Evolutionary conservation across 371 early-diverging fungal species (phyloP).

Genomic region (Capillidium heterosporum): DNA sequence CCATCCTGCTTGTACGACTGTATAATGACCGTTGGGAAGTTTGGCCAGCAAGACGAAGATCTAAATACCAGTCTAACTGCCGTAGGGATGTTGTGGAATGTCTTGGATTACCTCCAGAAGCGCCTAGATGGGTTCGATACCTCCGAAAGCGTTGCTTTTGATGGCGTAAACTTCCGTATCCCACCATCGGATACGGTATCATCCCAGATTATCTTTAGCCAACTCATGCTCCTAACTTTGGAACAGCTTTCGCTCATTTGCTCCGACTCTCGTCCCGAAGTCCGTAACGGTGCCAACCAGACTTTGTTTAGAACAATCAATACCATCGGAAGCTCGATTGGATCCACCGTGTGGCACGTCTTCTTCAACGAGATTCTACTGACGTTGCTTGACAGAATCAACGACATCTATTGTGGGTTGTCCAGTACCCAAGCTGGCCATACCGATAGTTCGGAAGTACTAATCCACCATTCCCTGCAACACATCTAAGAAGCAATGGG

Average conservation of each 20-base stretch:
- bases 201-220: conserved; percentile 17
- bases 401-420: conserved; percentile 17
- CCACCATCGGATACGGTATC: neutral
- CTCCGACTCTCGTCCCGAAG: conserved; percentile 76
- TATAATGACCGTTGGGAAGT: conserved; percentile 62
- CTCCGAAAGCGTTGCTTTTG: neutral
- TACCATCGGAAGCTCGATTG: conserved; percentile 57
- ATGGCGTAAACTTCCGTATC: neutral
- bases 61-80: conserved; percentile 88
- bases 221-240: conserved; percentile 74
- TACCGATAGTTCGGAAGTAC: conserved; percentile 13
- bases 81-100: conserved; percentile 79
- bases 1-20: conserved; percentile 60
- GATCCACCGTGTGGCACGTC: conserved; percentile 53
- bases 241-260: conserved; percentile 63
- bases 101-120: conserved; percentile 61
- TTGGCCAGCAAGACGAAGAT: conserved; percentile 74
- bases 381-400: conserved; percentile 69
- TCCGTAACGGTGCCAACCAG: conserved; percentile 85
- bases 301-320: conserved; percentile 85
- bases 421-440: conserved; percentile 13
- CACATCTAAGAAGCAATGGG: conserved; percentile 80
- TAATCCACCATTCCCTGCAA: conserved; percentile 49
- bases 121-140: conserved; percentile 22
- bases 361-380: conserved; percentile 77